A percentile compares a stretch with the other conserved stretches of the same genome.
Conservation (phyloP, 2,329 filamentous ascomycete genomes). For the Xylaria sp. region DNA sequence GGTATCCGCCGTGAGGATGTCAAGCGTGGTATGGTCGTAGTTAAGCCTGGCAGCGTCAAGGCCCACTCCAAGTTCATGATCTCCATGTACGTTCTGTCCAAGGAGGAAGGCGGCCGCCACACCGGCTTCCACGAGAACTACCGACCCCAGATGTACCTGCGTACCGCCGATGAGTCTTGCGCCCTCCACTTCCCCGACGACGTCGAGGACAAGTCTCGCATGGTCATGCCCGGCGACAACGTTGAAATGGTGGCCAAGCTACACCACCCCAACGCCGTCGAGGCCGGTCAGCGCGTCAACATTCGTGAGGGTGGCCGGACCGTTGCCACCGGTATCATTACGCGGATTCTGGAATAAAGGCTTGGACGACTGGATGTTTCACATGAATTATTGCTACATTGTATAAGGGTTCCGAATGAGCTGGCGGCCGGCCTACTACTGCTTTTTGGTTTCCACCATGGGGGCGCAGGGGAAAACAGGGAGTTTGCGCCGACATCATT, state of each 20-base stretch:
- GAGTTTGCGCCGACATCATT: slow-evolving; percentile 37
- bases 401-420: slow-evolving; percentile 43
- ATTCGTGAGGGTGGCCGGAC: slow-evolving; percentile 95
- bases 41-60: slow-evolving; percentile 84
- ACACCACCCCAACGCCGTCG: slow-evolving; percentile 85
- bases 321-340: slow-evolving; percentile 85
- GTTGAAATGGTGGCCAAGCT: slow-evolving; percentile 95
- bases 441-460: slow-evolving; percentile 25
- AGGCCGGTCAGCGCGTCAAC: slow-evolving; percentile 96
- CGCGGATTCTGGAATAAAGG: slow-evolving; percentile 73
- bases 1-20: slow-evolving; percentile 97
- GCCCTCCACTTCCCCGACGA: slow-evolving; percentile 89
- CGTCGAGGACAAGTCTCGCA: slow-evolving; percentile 73
- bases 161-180: slow-evolving; percentile 85
- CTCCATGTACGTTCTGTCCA: slow-evolving; percentile 96
- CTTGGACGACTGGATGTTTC: slow-evolving; percentile 9
- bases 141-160: slow-evolving; percentile 94
- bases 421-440: slow-evolving; percentile 38
- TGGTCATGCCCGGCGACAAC: slow-evolving; percentile 99
- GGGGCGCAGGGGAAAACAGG: slow-evolving; percentile 39
- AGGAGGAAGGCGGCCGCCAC: slow-evolving; percentile 98
- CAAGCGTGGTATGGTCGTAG: slow-evolving; percentile 92
- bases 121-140: slow-evolving; percentile 97
- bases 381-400: slow-evolving; percentile 34
- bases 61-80: slow-evolving; percentile 91